Base-by-base conservation (phyloP, 108 stramenopile species). In the Skeletonema tropicum region DNA sequence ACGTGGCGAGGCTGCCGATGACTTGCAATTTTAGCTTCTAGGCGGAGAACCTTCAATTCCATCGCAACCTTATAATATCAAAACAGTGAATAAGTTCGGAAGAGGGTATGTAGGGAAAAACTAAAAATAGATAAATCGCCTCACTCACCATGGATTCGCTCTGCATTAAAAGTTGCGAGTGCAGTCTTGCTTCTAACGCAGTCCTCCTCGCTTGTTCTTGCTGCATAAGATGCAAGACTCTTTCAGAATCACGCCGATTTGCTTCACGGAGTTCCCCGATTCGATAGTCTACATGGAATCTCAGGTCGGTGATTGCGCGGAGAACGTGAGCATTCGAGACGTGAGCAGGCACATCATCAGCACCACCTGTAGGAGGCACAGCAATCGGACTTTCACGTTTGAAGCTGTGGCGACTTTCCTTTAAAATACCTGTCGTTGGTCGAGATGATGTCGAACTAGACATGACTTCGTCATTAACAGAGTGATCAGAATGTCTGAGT, bases 91-190 rank as follows among this genome's bases (percentile, higher is more conserved):
- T 45, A 39, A 41, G 17, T 9, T 9, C 42, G n/a, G 29, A 61
- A n/a, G n/a, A n/a, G n/a, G 19, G 5, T 0, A 1, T 10, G 48
- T 17, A 49, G 17, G 15, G 5, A 6, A 5, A 17, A 49, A 19
- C 4, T 19, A 49, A n/a, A 49, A 6, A 19, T 1, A 49, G 12
- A 19, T 17, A 1, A 11, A 39, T 4, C 55, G 13, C 32, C 31
- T 13, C 12, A 64, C 79, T 69, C 59, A 86, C 85, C 85, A 86
- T 86, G 41, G 82, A 73, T 64, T 86, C 85, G 62, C 73, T 79
- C 39, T 86, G 85, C 59, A 83, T 41, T 30, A 86, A 74, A 17
- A 86, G 77, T 49, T 86, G 85, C 3, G 85, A 70, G 64, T 86
- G 85, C 39, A 86, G 74, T 36, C 82, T 74, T 23, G 68, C 59